phyloP scores from a whole-genome alignment of 2,329 filamentous ascomycete genomes.

The Ramichloridium luteum region DNA sequence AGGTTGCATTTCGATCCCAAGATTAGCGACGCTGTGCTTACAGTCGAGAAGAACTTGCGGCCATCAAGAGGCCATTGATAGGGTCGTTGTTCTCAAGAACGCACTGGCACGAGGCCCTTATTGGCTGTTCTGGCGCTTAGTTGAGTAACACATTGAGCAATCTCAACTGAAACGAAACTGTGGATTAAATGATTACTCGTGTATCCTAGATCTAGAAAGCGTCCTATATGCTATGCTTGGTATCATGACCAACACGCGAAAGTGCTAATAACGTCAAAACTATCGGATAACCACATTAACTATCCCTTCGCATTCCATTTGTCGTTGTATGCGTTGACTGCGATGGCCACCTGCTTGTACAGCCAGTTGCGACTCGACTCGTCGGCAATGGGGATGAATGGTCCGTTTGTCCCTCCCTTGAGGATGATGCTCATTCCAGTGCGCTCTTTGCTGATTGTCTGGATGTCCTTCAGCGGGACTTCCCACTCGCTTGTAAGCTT shows the following conservation, averaged over 20 bases:
- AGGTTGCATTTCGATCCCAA: slow-evolving; percentile 75
- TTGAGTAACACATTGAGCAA: no score
- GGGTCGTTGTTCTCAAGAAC: no score
- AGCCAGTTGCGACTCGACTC: slow-evolving; percentile 61
- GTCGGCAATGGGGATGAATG: slow-evolving; percentile 87
- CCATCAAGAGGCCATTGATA: no score
- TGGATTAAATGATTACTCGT: no score
- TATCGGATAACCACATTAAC: not conserved
- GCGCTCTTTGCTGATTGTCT: slow-evolving; percentile 92
- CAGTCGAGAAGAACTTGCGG: no score
- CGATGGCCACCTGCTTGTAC: slow-evolving; percentile 53
- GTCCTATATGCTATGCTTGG: no score
- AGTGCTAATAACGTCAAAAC: no score
- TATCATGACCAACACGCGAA: no score
- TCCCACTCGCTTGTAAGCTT: slow-evolving; percentile 89
- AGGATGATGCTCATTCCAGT: slow-evolving; percentile 83
- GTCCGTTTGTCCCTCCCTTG: slow-evolving; percentile 82
- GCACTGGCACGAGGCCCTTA: no score
- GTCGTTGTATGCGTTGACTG: slow-evolving; percentile 56
- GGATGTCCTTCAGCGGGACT: slow-evolving; percentile 85
- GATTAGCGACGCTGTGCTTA: slow-evolving; percentile 72
- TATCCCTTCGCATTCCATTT: slow-evolving; percentile 50
- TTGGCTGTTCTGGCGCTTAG: no score
- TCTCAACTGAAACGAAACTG: no score
- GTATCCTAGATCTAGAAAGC: no score